phyloP scores from a whole-genome alignment of 345 rosid species.

The Citrus medica region DNA sequence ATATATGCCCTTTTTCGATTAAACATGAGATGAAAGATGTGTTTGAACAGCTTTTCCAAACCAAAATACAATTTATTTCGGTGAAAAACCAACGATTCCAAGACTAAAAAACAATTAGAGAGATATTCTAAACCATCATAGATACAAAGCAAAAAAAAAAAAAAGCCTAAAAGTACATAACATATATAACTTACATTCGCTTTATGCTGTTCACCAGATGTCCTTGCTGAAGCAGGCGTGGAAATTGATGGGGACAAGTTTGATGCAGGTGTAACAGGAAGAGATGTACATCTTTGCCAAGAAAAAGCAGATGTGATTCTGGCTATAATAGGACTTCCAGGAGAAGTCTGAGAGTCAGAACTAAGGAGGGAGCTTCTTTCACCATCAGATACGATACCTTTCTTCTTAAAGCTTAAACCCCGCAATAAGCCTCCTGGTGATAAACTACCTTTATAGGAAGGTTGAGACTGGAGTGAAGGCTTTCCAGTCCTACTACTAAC shows the following conservation, averaged over 20 bases:
- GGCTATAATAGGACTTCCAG: conserved; percentile 42
- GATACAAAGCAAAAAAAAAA: not conserved
- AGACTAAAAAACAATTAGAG: not conserved
- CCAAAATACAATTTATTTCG: not conserved
- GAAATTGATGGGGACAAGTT: conserved; percentile 61
- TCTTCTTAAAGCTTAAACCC: conserved; percentile 73
- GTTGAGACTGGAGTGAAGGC: conserved; percentile 49
- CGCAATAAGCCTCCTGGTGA: conserved; percentile 68
- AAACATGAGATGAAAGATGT: not conserved
- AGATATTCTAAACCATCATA: not conserved
- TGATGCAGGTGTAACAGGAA: conserved; percentile 66
- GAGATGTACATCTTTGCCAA: conserved; percentile 76
- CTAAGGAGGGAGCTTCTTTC: conserved; percentile 70
- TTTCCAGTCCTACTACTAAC: conserved; percentile 42
- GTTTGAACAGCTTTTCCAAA: not conserved
- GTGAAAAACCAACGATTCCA: not conserved
- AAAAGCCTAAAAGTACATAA: not conserved
- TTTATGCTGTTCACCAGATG: conserved; percentile 47
- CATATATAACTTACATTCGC: conserved; percentile 39
- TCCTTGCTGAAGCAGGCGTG: conserved; percentile 56
- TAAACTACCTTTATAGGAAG: conserved; percentile 49
- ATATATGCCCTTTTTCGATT: not conserved
- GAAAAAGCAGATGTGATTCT: conserved; percentile 38
- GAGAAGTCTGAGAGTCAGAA: conserved; percentile 40
- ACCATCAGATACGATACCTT: conserved; percentile 37